A percentile compares a stretch with the other conserved stretches of the same genome.
These are phyloP conservation scores for Penicillium tannophilum DNA, from an alignment of 495 filamentous ascomycete genomes.

Conservation along the genomic window DNA sequence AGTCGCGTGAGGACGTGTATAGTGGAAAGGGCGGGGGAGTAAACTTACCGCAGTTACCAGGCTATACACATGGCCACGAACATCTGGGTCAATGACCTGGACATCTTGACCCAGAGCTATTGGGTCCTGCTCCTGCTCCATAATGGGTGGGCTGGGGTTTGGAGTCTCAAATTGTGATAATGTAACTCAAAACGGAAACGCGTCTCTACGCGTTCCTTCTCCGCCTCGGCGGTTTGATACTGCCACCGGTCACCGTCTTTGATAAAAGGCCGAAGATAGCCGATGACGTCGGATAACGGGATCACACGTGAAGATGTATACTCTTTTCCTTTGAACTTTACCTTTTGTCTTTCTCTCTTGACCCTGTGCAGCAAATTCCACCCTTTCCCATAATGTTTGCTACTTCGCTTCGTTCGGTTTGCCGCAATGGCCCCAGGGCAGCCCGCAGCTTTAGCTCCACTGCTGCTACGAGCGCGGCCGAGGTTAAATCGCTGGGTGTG, in stretches of 20 bases:
- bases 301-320: constrained; percentile 33
- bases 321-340: constrained; percentile 3
- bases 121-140: constrained; percentile 49
- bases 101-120: constrained; percentile 41
- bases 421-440: constrained; percentile 33
- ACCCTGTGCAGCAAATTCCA: background rate
- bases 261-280: constrained; percentile 40
- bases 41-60: constrained; percentile 84
- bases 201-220: constrained; percentile 29
- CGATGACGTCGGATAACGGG: constrained; percentile 45
- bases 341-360: constrained; percentile 2
- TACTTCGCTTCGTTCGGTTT: constrained; percentile 34
- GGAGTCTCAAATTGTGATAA: constrained; percentile 16
- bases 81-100: constrained; percentile 76
- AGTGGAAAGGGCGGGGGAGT: background rate
- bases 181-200: constrained; percentile 36
- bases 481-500: constrained; percentile 89
- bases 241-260: constrained; percentile 17
- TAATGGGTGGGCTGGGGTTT: constrained; percentile 24
- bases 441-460: constrained; percentile 50
- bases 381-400: constrained; percentile 34
- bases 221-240: constrained; percentile 31
- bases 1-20: constrained; percentile 27
- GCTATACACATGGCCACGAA: constrained; percentile 87
- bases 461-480: constrained; percentile 55